Base-by-base conservation (phyloP, 192 early-diverging fungal species). In the Gamsiella multidivaricata region DNA sequence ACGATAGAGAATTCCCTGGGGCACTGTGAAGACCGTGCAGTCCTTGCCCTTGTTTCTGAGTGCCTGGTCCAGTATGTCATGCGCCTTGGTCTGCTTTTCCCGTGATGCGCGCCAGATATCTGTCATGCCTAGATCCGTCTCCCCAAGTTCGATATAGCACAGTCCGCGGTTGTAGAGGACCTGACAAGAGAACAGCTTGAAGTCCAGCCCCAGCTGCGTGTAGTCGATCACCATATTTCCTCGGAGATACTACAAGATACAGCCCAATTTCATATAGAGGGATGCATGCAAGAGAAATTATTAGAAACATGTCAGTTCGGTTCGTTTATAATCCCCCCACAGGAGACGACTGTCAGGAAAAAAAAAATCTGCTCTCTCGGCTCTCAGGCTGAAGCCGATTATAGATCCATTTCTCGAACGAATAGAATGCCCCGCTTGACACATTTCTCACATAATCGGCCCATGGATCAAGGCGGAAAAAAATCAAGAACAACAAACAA, bases 181-280 rank as follows among this genome's bases (percentile, higher is more conserved):
- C 80, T 99, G 92, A 76, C 92, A 97, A 0, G 90, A 81, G 73
- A 92, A 95, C 29, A 99, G 86, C 75, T 95, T 94, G 84, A 91
- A 96, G 33, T 90, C 86, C 36, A 98, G 89, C 4, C 97, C 97
- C 33, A 99, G 85, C 75, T 99, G 97, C 63, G 89, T 89, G 75
- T 99, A 99, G 81, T 99, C 95, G 61, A 99, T 97, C 42, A 92
- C 87, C 60, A 89, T 83, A 81, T 96, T 97, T 57, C 93, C 92
- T 47, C 93, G 89, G 56, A 95, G 72, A 75, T 88, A 90, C 86
- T 91, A 81, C 6, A 25, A 5, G 17, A 46, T 46, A 18, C 5
- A 4, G 41, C 1, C 11, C 12, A 60, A 15, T 5, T 22, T 15
- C 14, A 28, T 46, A 33, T 0, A 26, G 32, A 18, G 5, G n/a